Conservation (phyloP, 208 protist genomes). For the Trypanosoma scelopori region DNA sequence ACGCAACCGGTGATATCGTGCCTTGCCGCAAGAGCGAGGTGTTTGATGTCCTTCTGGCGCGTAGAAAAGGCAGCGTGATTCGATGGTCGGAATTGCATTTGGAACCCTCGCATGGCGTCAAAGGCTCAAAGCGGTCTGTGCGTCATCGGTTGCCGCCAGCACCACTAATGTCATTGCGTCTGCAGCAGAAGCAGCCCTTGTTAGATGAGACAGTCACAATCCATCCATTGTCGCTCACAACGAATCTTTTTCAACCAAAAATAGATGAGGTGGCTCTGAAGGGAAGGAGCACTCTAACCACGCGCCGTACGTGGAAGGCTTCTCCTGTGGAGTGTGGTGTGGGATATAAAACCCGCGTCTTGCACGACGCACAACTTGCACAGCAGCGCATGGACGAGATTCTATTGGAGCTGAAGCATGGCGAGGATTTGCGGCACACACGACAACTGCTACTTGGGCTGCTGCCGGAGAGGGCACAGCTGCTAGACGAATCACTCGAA, state of each 20-base stretch:
- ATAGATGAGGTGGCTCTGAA: background rate
- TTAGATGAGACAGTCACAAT: too few species aligned
- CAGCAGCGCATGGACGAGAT: constrained; percentile 36
- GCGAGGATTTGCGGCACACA: constrained; percentile 41
- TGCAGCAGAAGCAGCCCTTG: too few species aligned
- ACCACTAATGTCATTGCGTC: too few species aligned
- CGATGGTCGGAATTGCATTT: too few species aligned
- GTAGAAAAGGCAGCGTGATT: too few species aligned
- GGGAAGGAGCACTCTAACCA: background rate
- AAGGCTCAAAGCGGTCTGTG: too few species aligned
- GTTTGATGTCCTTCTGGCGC: too few species aligned
- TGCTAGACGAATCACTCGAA: constrained; percentile 15
- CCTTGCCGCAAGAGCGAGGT: too few species aligned
- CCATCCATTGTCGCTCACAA: background rate
- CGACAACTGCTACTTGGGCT: constrained; percentile 47
- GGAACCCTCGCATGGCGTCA: too few species aligned
- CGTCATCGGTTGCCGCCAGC: too few species aligned
- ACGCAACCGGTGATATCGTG: too few species aligned
- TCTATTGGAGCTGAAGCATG: constrained; percentile 35
- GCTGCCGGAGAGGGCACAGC: constrained; percentile 9
- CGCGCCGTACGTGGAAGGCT: constrained; percentile 14
- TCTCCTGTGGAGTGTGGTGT: constrained; percentile 52
- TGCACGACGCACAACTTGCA: constrained; percentile 38
- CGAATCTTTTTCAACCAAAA: background rate
- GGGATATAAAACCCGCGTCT: constrained; percentile 37